Percentiles rank a stretch among this genome's conserved stretches.
These are phyloP conservation scores for Waltiozyma sp. DNA, from an alignment of 1,139 yeast species.

Conservation along the genomic window DNA sequence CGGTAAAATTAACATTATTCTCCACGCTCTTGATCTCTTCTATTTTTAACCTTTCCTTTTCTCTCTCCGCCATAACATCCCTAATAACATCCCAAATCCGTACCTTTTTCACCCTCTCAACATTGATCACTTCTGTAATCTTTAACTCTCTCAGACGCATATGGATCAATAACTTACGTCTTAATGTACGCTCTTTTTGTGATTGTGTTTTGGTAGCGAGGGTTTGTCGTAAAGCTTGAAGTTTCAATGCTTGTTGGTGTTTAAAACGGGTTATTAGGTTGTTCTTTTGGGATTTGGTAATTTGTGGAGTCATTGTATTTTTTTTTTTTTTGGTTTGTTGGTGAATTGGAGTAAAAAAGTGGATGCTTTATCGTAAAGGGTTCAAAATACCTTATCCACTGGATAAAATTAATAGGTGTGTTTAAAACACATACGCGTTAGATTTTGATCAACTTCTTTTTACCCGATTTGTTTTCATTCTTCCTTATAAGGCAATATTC, in stretches of 20 bases:
- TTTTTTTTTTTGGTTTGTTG: background rate
- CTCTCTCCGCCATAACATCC: slow-evolving; percentile 8
- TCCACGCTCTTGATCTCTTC: background rate
- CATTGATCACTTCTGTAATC: slow-evolving; percentile 14
- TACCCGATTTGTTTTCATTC: background rate
- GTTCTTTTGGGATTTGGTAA: background rate
- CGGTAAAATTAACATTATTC: background rate
- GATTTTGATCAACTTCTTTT: too few relatives aligned
- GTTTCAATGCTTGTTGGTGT: background rate
- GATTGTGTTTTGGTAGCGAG: background rate
- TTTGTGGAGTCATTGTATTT: background rate
- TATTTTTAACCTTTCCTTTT: background rate
- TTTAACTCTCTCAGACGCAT: slow-evolving; percentile 12
- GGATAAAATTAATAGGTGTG: too few relatives aligned
- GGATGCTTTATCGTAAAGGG: too few relatives aligned
- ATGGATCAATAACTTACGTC: slow-evolving; percentile 7
- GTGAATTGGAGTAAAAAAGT: too few relatives aligned
- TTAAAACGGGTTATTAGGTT: background rate
- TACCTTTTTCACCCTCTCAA: slow-evolving; percentile 18
- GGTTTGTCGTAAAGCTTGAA: background rate
- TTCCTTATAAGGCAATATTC: background rate
- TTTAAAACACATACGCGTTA: too few relatives aligned
- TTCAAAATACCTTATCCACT: too few relatives aligned
- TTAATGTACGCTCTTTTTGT: background rate
- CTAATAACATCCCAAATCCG: slow-evolving; percentile 14